These are phyloP conservation scores for Linum tenue DNA, from an alignment of 345 rosid genomes.

Conservation along the genomic window DNA sequence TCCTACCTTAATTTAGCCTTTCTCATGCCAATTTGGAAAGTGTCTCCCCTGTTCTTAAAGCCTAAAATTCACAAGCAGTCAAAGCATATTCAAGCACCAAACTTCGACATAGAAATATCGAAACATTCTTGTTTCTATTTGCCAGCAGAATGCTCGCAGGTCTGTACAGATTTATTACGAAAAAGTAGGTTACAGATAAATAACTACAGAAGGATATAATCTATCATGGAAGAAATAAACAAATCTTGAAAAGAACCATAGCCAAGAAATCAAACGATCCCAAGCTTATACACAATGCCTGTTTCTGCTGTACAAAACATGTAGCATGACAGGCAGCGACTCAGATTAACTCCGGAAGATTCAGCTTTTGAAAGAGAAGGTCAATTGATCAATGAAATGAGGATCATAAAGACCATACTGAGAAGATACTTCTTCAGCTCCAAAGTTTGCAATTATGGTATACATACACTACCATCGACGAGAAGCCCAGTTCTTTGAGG, in stretches of 20 bases:
- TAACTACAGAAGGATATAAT: background rate
- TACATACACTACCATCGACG: background rate
- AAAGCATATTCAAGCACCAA: too few species aligned
- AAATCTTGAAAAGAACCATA: too few species aligned
- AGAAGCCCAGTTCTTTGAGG: background rate
- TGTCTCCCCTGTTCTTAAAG: too few species aligned
- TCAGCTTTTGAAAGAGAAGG: background rate
- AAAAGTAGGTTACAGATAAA: background rate
- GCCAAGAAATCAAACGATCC: background rate
- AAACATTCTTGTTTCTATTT: background rate
- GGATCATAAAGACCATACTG: background rate
- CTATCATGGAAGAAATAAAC: background rate
- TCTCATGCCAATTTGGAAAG: too few species aligned
- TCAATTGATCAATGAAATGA: background rate
- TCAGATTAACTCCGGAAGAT: background rate
- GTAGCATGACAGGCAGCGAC: background rate
- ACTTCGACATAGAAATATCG: too few species aligned
- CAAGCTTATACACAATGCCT: background rate
- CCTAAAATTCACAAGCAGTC: too few species aligned
- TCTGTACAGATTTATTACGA: background rate
- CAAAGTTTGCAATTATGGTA: background rate
- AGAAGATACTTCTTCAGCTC: background rate
- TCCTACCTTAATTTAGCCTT: too few species aligned
- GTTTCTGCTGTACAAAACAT: background rate
- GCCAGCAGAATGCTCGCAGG: background rate